Conservation (phyloP, 306 rosid genomes). For the Quercus rubra region DNA sequence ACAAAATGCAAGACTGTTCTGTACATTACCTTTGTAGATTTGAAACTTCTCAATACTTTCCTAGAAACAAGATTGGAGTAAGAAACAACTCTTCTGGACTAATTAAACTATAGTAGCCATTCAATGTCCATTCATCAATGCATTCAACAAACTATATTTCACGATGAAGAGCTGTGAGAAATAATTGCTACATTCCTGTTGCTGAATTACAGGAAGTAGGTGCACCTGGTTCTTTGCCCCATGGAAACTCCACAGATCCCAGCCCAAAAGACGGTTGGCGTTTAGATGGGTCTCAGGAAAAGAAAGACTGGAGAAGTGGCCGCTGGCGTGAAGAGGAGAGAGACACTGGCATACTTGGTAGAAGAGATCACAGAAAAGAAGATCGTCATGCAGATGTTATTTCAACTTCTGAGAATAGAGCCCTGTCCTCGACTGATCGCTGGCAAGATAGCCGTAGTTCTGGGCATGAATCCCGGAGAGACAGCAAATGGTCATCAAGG, state of each 20-base stretch:
- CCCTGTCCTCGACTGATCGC: slow-evolving; percentile 42
- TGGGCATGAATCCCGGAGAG: slow-evolving; percentile 59
- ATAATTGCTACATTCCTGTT: background rate
- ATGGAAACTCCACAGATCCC: slow-evolving; percentile 54
- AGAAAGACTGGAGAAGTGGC: slow-evolving; percentile 63
- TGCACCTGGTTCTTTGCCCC: slow-evolving; percentile 32
- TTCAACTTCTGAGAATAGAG: slow-evolving; percentile 49
- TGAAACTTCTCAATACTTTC: too few species aligned
- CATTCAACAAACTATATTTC: background rate
- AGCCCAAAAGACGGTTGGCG: slow-evolving; percentile 56
- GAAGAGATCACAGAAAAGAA: slow-evolving; percentile 68
- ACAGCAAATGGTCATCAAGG: slow-evolving; percentile 79
- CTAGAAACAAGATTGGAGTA: too few species aligned
- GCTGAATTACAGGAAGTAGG: slow-evolving; percentile 19
- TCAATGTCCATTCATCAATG: background rate
- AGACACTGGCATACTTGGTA: slow-evolving; percentile 65
- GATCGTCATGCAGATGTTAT: slow-evolving; percentile 55
- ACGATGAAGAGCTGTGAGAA: background rate
- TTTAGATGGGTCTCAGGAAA: slow-evolving; percentile 62
- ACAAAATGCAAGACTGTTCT: too few species aligned
- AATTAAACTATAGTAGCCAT: too few species aligned
- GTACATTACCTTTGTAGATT: too few species aligned
- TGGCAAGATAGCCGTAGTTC: slow-evolving; percentile 55
- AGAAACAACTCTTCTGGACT: too few species aligned
- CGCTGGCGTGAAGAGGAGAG: slow-evolving; percentile 91